Base-by-base conservation (phyloP, 805 yeast genomes). In the Myxozyma neotropica region DNA sequence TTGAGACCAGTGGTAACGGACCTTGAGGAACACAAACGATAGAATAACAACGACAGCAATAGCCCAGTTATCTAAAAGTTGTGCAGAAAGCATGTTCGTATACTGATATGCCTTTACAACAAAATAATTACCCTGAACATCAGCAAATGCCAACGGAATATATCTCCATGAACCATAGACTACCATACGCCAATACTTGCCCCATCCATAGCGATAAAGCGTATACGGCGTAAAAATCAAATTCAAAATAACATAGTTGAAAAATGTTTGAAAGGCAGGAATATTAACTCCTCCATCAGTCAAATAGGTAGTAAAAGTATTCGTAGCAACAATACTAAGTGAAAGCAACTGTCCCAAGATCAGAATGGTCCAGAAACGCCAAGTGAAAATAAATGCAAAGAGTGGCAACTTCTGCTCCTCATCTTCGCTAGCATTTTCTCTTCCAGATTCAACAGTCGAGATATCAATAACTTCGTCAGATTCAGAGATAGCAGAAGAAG, bases 81-180 rank as follows among this genome's bases (percentile, higher is more conserved):
- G 75, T 4, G 80, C 81, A 53, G 77, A 72, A 40, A 77, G 68
- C 63, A 77, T 64, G 60, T 76, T 77, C 21, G 80, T 78, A 68
- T 78, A 77, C 55, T 70, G 71, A 62, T 77, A 77, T 17, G 81
- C 80, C 58, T 72, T 72, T 49, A 76, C 79, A 15, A 77, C 76
- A 56, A 78, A 77, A 66, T 77, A 77, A 70, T 77, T 77, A n/a
- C 80, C 80, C 64, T 78, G 72, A 26, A 77, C 80, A 55, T 77
- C 80, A 23, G 77, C 77, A 67, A 77, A 78, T 2, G 80, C 76
- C 43, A 77, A 61, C 19, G 77, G 44, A 60, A 78, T 74, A 58
- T 70, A 77, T 66, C 77, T 74, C 80, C 80, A 77, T 59, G 78
- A 73, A 60, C 77, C 79, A 23, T 58, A 55, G 26, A 62, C 39